A percentile compares a stretch with the other conserved stretches of the same genome.
These are phyloP conservation scores for Penicillium frequentans DNA, from an alignment of 2,329 filamentous ascomycete genomes.

Conservation along the genomic window DNA sequence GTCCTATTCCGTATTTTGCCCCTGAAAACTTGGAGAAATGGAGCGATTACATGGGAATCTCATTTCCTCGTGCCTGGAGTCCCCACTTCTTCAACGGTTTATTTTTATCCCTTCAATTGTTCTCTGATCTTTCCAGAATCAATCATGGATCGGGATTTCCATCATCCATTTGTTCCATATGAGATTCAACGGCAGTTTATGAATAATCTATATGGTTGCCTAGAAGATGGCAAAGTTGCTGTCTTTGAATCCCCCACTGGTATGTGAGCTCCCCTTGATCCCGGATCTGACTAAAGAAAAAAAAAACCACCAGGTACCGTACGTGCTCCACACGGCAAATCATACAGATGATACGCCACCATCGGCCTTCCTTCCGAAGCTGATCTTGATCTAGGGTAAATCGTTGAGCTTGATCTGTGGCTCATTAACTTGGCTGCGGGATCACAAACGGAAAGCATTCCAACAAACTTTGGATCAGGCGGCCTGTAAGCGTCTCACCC, in stretches of 20 bases:
- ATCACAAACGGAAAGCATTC: constrained; percentile 67
- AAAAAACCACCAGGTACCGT: constrained; percentile 40
- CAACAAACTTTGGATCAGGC: constrained; percentile 53
- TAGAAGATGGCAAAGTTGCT: constrained; percentile 77
- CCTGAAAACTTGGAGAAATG: background rate
- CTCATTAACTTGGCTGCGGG: constrained; percentile 85
- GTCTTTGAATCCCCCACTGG: constrained; percentile 95
- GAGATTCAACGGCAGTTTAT: constrained; percentile 87
- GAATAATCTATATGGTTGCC: constrained; percentile 74
- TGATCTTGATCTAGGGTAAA: constrained; percentile 63
- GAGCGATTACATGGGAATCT: background rate
- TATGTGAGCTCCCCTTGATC: constrained; percentile 32
- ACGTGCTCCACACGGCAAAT: constrained; percentile 23
- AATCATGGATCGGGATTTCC: constrained; percentile 60
- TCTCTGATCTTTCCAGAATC: constrained; percentile 11
- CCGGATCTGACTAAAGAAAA: constrained; percentile 14
- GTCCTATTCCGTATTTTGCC: too few species aligned
- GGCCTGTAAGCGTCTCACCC: constrained; percentile 35
- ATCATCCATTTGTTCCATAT: constrained; percentile 87
- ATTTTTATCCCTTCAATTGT: constrained; percentile 12
- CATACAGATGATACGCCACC: constrained; percentile 2
- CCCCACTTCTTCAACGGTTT: constrained; percentile 4
- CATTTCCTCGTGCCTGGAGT: background rate
- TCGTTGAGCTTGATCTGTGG: constrained; percentile 89
- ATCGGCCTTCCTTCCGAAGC: background rate